Evolutionary conservation across 75 land plant genomes (phyloP).

Genomic region (Cryptomeria japonica): DNA sequence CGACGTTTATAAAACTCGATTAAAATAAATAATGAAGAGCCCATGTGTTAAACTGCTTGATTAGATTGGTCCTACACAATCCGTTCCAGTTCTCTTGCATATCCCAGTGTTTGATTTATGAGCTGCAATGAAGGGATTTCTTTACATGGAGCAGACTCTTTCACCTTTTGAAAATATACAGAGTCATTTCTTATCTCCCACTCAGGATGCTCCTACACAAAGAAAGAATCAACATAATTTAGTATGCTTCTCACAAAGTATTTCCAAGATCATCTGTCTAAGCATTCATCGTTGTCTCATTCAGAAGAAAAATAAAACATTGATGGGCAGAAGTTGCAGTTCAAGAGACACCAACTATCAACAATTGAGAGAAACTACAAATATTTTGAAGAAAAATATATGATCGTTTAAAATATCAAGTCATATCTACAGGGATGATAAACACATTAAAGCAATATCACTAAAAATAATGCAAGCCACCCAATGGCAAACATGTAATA

Average conservation of each 20-base stretch:
- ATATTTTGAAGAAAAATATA: background rate
- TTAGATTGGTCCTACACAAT: conserved; percentile 50
- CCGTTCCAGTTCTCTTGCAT: conserved; percentile 92
- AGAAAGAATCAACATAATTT: conserved; percentile 4
- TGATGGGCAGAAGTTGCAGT: background rate
- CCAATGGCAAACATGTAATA: background rate
- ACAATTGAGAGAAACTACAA: background rate
- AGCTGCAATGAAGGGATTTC: conserved; percentile 92
- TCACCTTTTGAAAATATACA: conserved; percentile 83
- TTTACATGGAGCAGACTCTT: conserved; percentile 79
- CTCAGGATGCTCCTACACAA: conserved; percentile 83
- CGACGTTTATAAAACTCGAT: background rate
- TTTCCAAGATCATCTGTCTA: background rate
- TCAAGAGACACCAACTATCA: background rate
- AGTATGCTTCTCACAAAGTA: background rate
- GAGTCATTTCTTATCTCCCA: conserved; percentile 78
- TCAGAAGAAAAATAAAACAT: background rate
- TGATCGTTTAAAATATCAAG: background rate
- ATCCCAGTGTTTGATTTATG: conserved; percentile 92
- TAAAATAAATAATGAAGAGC: background rate
- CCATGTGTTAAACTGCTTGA: background rate
- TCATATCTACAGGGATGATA: background rate
- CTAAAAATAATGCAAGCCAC: background rate
- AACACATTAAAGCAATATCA: background rate
- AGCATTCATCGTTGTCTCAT: background rate